Evolutionary conservation across 352 stramenopile species (phyloP), one percentile per base, ranked within the genome.

Genomic region (Pythium sp.): DNA sequence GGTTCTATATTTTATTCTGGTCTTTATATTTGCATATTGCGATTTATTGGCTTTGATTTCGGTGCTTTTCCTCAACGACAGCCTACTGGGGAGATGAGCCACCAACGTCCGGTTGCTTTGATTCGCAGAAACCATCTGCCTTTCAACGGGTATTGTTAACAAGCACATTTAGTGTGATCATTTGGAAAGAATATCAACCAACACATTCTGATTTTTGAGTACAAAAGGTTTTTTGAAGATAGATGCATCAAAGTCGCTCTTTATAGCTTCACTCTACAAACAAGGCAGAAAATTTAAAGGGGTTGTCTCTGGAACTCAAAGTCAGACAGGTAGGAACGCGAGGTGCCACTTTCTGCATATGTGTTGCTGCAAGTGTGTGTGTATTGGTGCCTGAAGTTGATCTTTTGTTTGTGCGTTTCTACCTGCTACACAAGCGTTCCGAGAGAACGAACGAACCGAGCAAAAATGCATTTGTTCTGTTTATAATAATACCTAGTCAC

Each of bases 1-100:
- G 24, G 24, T 26, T 26, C 24, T 9, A 18, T 9, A 18, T 7
- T 2, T 58, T 9, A 3, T 34, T 22, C 11, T 61, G 55, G 1
- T 61, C 20, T 28, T 2, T 46, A 2, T 46, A 61, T 5, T 46
- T 30, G 9, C 55, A 47, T 61, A 61, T 61, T 61, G 20, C 15
- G 4, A 1, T 14, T 14, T 3, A 61, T 2, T 12, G 3, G 15
- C 4, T 9, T 24, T n/a, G 22, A 28, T 43, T 60, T 60, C 55
- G 55, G 55, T 60, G 55, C 28, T 60, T 60, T 46, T 18, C 22
- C 54, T 30, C 15, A 36, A 36, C 51, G 51, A 58, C 24, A 58
- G 20, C 28, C 51, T 9, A 26, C 26, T 15, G 51, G 51, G 28
- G 26, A 59, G 26, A 38, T 59, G 54, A 59, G 54, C 54, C 51